Evolutionary conservation across 345 rosid species (phyloP), one percentile per base, ranked within the genome.

Genomic region (Durio zibethinus): DNA sequence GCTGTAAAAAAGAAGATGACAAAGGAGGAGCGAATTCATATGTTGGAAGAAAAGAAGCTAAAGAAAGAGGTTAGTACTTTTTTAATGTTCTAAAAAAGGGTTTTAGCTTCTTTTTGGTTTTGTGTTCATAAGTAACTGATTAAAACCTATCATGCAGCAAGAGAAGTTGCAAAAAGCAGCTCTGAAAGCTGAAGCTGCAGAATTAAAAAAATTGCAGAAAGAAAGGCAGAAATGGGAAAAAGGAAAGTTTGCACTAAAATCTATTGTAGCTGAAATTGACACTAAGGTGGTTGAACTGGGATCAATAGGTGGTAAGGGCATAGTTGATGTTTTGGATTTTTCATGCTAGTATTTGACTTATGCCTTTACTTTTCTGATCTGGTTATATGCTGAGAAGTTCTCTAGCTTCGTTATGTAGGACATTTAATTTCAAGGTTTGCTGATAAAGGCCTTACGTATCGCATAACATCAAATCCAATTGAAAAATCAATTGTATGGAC

Each of bases 401-500:
- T 75, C 57, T 66, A 69, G 75, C 82, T 76, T 72, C 74, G 48
- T 80, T 75, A 69, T 84, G 61, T 82, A 96, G 99, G 98, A 56
- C 92, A 86, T 85, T 86, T 93, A 81, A 94, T 96, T 65, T 84
- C 94, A 63, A 88, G 90, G 84, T 92, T 96, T 79, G 82, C 92
- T 50, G 98, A 96, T 56, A 96, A 96, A 82, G 94, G 97, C 78
- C 82, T 92, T 84, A 74, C 85, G 8, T 88, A 84, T 78, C 90
- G 90, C 11, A 77, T 96, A 83, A 86, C 87, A 64, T 81, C 92
- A 73, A 93, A 96, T 84, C 90, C 92, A 60, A 82, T 96, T 81
- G 92, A 90, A 86, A 90, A 90, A 85, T 96, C 98, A 80, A 84
- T 96, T 80, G 76, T 90, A 65, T 96, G 98, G 98, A 87, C 90